Conservation (phyloP, 352 stramenopile genomes). For the Phytophthora meadii region DNA sequence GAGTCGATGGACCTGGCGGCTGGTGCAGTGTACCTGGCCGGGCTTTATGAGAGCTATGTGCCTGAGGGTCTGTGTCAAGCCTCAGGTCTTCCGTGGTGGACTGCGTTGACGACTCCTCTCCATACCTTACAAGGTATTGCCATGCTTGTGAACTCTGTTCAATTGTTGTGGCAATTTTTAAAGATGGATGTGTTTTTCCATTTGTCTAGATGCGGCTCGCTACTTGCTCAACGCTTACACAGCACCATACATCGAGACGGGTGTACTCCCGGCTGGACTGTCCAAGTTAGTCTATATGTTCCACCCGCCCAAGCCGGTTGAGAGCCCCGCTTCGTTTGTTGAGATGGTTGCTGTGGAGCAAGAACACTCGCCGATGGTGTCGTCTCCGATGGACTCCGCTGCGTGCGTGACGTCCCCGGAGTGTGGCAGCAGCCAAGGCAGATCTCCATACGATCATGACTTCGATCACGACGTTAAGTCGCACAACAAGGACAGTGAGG, state of each 20-base stretch:
- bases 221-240: constrained; percentile 82
- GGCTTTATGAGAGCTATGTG: constrained; percentile 86
- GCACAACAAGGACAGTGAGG: constrained; percentile 54
- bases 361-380: constrained; percentile 45
- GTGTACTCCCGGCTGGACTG: constrained; percentile 72
- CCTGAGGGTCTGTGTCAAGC: constrained; percentile 55
- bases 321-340: constrained; percentile 57
- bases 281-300: constrained; percentile 82
- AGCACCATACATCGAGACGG: constrained; percentile 78
- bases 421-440: constrained; percentile 70
- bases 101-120: constrained; percentile 66
- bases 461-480: constrained; percentile 75
- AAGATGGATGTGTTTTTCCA: constrained; percentile 62
- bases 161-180: constrained; percentile 62
- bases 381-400: constrained; percentile 69
- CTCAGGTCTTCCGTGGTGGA: constrained; percentile 75
- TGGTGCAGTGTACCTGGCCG: constrained; percentile 84
- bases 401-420: constrained; percentile 80
- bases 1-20: constrained; percentile 75
- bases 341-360: constrained; percentile 56
- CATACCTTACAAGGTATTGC: constrained; percentile 86
- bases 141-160: constrained; percentile 46
- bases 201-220: constrained; percentile 81
- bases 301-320: constrained; percentile 60
- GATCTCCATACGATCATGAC: constrained; percentile 77